Evolutionary conservation across 2,329 filamentous ascomycete genomes (phyloP).

Genomic region (Colletotrichum zoysiae): DNA sequence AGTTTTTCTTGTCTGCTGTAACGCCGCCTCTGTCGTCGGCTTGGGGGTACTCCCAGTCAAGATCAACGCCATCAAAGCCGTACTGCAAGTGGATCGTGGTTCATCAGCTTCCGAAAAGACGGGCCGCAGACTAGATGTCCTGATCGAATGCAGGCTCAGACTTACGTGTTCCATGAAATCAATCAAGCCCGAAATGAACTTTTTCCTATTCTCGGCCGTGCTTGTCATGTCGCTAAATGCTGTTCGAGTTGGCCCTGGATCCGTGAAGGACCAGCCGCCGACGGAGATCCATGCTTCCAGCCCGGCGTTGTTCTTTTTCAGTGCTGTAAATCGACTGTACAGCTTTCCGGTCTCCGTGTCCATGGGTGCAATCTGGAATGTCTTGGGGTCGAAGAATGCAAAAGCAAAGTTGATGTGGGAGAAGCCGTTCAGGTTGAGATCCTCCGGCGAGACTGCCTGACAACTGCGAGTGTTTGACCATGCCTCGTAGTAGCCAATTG

Average conservation of each 20-base stretch:
- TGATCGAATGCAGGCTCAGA: too few species aligned
- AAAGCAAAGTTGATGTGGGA: constrained; percentile 54
- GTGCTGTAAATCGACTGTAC: constrained; percentile 45
- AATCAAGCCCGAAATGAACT: too few species aligned
- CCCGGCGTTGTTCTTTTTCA: constrained; percentile 49
- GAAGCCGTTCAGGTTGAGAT: constrained; percentile 40
- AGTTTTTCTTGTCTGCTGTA: too few species aligned
- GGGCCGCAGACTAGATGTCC: too few species aligned
- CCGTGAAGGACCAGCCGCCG: constrained; percentile 52
- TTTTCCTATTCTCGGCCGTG: constrained; percentile 44
- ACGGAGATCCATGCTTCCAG: constrained; percentile 53
- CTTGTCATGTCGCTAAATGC: constrained; percentile 51
- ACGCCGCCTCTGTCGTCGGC: too few species aligned
- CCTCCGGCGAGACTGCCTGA: constrained; percentile 27
- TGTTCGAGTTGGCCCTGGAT: constrained; percentile 39
- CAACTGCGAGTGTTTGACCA: constrained; percentile 43
- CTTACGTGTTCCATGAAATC: too few species aligned
- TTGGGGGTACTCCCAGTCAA: too few species aligned
- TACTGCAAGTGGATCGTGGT: too few species aligned
- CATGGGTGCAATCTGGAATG: constrained; percentile 45
- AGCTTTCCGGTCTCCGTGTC: constrained; percentile 40
- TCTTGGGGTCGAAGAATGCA: constrained; percentile 54
- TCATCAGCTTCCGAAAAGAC: too few species aligned
- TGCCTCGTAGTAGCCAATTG: constrained; percentile 51
- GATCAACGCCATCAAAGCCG: too few species aligned